Evolutionary conservation across 2,329 filamentous ascomycete species (phyloP).

Genomic region (Colletotrichum acutatum): DNA sequence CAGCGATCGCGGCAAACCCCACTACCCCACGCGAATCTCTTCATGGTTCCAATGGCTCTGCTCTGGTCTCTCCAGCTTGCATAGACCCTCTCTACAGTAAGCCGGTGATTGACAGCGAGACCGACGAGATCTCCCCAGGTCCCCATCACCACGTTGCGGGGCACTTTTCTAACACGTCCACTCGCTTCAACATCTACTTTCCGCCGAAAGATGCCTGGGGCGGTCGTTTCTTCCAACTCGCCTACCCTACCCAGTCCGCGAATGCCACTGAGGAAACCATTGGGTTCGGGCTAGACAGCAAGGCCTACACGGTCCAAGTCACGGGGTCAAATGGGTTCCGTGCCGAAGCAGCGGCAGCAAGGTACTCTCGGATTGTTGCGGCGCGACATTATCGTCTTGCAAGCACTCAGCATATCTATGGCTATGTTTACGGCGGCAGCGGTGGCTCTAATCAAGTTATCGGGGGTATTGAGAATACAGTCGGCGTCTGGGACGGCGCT

Average conservation of each 20-base stretch:
- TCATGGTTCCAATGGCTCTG: background rate
- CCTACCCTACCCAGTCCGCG: constrained; percentile 36
- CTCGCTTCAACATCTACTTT: constrained; percentile 40
- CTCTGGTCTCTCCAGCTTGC: background rate
- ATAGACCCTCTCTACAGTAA: constrained; percentile 30
- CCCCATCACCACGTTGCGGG: constrained; percentile 35
- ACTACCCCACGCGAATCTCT: background rate
- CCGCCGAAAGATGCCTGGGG: constrained; percentile 33
- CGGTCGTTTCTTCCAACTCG: constrained; percentile 38
- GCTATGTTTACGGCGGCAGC: constrained; percentile 39
- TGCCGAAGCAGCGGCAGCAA: constrained; percentile 39
- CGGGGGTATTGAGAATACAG: constrained; percentile 38
- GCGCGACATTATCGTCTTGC: constrained; percentile 27
- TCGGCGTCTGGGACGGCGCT: constrained; percentile 39
- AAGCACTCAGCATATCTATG: constrained; percentile 30
- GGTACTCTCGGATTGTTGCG: constrained; percentile 36
- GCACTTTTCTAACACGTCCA: constrained; percentile 34
- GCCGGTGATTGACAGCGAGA: constrained; percentile 33
- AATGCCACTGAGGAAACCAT: constrained; percentile 29
- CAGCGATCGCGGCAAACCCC: background rate
- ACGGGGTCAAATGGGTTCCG: constrained; percentile 35
- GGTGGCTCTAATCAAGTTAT: constrained; percentile 38
- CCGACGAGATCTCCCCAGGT: constrained; percentile 12
- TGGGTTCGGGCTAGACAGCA: constrained; percentile 36
- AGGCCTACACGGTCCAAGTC: constrained; percentile 37